phyloP scores from a whole-genome alignment of 2,329 filamentous ascomycete genomes.

The Venturia carpophila region DNA sequence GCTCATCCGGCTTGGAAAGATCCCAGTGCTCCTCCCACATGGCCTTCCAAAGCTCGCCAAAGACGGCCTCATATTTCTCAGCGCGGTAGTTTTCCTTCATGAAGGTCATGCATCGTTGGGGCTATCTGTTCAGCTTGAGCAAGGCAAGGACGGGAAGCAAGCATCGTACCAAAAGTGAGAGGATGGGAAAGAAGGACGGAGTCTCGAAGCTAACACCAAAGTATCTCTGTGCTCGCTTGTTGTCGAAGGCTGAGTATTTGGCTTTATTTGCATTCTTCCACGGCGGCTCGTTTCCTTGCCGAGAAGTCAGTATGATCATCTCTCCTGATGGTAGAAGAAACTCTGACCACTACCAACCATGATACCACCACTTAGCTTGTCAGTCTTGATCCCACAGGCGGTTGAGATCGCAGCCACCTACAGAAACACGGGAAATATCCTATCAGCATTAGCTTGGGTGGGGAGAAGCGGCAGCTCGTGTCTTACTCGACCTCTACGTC shows the following conservation, averaged over 20 bases:
- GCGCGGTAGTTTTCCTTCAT: constrained; percentile 52
- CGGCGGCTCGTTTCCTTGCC: constrained; percentile 62
- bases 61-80: constrained; percentile 45
- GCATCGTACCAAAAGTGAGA: constrained; percentile 41
- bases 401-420: constrained; percentile 8
- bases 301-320: background rate
- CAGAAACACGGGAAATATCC: constrained; percentile 65
- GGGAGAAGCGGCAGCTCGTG: background rate
- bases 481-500: constrained; percentile 59
- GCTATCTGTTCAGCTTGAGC: constrained; percentile 35
- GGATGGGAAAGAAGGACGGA: constrained; percentile 47
- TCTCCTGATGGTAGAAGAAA: constrained; percentile 13
- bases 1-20: constrained; percentile 50
- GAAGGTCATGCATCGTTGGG: constrained; percentile 58
- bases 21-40: constrained; percentile 58
- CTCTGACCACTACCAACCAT: constrained; percentile 35
- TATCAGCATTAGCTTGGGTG: constrained; percentile 29
- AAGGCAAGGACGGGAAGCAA: constrained; percentile 29
- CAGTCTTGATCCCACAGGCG: background rate
- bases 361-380: constrained; percentile 30
- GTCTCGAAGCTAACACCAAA: constrained; percentile 40
- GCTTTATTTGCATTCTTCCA: constrained; percentile 64
- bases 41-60: constrained; percentile 48
- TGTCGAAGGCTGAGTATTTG: constrained; percentile 47
- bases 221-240: constrained; percentile 42